These are phyloP conservation scores for Russula griseocarnosa DNA, from an alignment of 768 basidiomycete genomes.

Conservation along the genomic window DNA sequence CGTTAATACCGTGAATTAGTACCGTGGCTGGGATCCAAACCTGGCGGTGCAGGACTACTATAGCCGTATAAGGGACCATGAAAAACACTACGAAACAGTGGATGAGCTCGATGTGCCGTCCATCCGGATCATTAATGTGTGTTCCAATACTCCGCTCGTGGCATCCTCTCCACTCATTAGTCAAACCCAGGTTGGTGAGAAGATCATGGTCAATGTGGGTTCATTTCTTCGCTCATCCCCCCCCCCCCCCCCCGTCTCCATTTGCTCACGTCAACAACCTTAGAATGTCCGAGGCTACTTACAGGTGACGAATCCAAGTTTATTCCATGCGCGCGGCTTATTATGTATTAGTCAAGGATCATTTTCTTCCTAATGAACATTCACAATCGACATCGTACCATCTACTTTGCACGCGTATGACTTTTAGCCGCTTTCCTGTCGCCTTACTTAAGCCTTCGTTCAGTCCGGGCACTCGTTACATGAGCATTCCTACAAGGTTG, in stretches of 20 bases:
- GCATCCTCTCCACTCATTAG: neutral
- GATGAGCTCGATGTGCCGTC: slow-evolving; percentile 60
- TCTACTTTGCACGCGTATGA: slow-evolving; percentile 92
- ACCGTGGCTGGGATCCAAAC: slow-evolving; percentile 89
- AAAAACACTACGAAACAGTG: slow-evolving; percentile 84
- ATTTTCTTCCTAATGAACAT: slow-evolving; percentile 99
- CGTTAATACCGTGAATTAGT: slow-evolving; percentile 45
- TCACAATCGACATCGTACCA: slow-evolving; percentile 87
- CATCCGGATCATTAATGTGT: slow-evolving; percentile 23
- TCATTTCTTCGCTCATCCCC: slow-evolving; percentile 1
- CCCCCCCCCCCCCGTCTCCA: neutral
- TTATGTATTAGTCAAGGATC: slow-evolving; percentile 66
- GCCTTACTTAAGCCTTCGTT: neutral
- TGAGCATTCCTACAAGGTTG: slow-evolving; percentile 98
- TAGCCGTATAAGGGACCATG: slow-evolving; percentile 80
- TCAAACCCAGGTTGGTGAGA: slow-evolving; percentile 74
- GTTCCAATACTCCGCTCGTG: neutral
- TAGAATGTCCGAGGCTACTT: slow-evolving; percentile 87
- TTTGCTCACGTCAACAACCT: neutral
- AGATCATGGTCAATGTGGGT: slow-evolving; percentile 88
- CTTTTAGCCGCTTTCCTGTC: slow-evolving; percentile 2
- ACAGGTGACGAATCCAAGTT: slow-evolving; percentile 46
- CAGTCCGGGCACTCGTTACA: slow-evolving; percentile 98
- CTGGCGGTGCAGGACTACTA: slow-evolving; percentile 91
- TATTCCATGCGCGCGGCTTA: slow-evolving; percentile 10